These are phyloP conservation scores for Brassica rapa DNA, from an alignment of 345 rosid genomes.

Conservation along the genomic window DNA sequence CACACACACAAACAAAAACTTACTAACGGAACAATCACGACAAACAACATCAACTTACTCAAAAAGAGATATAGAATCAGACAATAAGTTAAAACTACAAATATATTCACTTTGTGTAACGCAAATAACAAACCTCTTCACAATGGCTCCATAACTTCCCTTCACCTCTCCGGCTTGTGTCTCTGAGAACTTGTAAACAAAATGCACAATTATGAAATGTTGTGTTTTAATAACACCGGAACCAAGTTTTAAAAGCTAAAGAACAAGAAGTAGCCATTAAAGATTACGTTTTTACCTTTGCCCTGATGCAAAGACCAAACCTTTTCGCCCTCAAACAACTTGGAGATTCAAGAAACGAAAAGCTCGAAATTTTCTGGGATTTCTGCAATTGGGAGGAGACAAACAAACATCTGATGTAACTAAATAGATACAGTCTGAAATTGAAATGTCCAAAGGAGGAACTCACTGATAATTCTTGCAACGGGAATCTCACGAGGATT, in stretches of 20 bases:
- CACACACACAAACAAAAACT: slow-evolving; percentile 2
- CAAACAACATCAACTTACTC: slow-evolving; percentile 11
- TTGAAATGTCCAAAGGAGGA: not conserved
- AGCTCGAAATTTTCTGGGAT: slow-evolving; percentile 3
- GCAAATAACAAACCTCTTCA: slow-evolving; percentile 44
- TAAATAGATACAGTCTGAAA: not conserved
- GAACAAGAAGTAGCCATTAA: not conserved
- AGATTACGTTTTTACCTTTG: slow-evolving; percentile 37
- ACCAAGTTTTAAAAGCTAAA: not conserved
- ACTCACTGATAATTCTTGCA: slow-evolving; percentile 30
- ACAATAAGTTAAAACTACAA: not conserved
- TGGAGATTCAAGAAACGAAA: slow-evolving; percentile 34
- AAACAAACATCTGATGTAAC: not conserved
- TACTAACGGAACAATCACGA: slow-evolving; percentile 13
- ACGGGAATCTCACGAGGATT: not conserved
- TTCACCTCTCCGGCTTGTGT: slow-evolving; percentile 30
- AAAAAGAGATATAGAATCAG: slow-evolving; percentile 10
- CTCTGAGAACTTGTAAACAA: slow-evolving; percentile 40
- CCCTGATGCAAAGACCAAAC: slow-evolving; percentile 25
- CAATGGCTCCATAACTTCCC: slow-evolving; percentile 32
- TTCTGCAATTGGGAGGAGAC: not conserved
- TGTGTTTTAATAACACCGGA: not conserved
- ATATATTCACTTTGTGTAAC: not conserved
- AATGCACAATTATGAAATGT: not conserved
- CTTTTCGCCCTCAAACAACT: slow-evolving; percentile 26